Evolutionary conservation across 2,329 filamentous ascomycete species (phyloP).

Genomic region (Pseudofabraea citricarpa): DNA sequence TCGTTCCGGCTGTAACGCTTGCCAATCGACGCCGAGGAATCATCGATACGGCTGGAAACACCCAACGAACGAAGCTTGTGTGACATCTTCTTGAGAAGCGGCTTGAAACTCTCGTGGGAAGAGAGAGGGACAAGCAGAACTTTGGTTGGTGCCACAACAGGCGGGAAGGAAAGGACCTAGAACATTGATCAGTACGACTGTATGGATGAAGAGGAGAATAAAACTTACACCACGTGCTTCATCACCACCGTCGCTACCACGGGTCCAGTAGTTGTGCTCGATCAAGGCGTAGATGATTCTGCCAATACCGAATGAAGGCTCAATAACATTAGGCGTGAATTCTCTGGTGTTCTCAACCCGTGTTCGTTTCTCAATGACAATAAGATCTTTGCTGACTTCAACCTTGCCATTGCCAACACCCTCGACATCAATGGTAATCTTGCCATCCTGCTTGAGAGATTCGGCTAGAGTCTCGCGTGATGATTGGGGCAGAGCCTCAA

Average conservation of each 20-base stretch:
- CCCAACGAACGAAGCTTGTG: slow-evolving; percentile 70
- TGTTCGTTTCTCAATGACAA: slow-evolving; percentile 80
- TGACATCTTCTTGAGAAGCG: slow-evolving; percentile 69
- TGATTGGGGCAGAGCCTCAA: slow-evolving; percentile 67
- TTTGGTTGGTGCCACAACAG: slow-evolving; percentile 85
- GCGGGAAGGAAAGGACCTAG: slow-evolving; percentile 68
- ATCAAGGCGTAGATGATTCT: slow-evolving; percentile 89
- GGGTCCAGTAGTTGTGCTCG: slow-evolving; percentile 94
- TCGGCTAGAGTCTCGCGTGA: slow-evolving; percentile 75
- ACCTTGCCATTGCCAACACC: slow-evolving; percentile 65
- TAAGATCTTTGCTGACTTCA: slow-evolving; percentile 71
- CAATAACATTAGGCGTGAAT: slow-evolving; percentile 93
- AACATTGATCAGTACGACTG: slow-evolving; percentile 7
- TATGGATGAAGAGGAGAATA: background rate
- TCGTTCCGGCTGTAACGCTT: slow-evolving; percentile 95
- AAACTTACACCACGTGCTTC: slow-evolving; percentile 79
- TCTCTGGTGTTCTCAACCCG: slow-evolving; percentile 80
- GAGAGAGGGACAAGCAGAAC: slow-evolving; percentile 89
- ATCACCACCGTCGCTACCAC: slow-evolving; percentile 63
- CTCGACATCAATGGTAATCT: slow-evolving; percentile 71
- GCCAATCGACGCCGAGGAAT: slow-evolving; percentile 86
- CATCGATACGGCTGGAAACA: slow-evolving; percentile 81
- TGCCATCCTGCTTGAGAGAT: slow-evolving; percentile 67
- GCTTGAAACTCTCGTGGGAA: slow-evolving; percentile 72
- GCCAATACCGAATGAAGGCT: slow-evolving; percentile 96